Conservation (phyloP, 176 grass and related monocot species). For the Cymbopogon citratus region DNA sequence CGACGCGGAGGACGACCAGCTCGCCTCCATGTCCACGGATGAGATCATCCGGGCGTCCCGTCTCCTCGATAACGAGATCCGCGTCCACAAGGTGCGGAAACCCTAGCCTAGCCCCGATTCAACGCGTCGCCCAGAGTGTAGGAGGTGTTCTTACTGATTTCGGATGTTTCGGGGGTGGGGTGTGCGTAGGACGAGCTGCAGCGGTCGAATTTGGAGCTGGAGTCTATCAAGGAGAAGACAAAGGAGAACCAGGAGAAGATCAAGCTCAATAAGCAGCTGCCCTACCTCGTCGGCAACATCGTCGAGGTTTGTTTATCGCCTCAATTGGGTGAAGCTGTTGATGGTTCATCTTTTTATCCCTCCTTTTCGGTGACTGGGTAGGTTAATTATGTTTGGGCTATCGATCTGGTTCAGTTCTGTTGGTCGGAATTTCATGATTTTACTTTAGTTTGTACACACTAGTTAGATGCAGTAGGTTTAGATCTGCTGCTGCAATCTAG, state of each 20-base stretch:
- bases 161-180: not conserved
- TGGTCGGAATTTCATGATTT: not conserved
- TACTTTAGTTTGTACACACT: not conserved
- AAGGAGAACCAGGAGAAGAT: constrained; percentile 93
- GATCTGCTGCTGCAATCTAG: not conserved
- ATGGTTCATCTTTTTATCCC: not conserved
- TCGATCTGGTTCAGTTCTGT: not conserved
- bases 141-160: not conserved
- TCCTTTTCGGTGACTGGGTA: not conserved
- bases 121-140: not conserved
- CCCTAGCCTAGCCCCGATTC: not conserved
- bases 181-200: constrained; percentile 58
- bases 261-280: constrained; percentile 77
- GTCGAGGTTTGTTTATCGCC: constrained; percentile 46
- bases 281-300: constrained; percentile 80
- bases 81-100: constrained; percentile 57
- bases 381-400: not conserved
- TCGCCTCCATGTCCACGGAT: no score
- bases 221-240: constrained; percentile 63
- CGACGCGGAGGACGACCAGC: no score
- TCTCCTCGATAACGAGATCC: no score
- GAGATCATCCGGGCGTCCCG: no score
- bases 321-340: not conserved
- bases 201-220: constrained; percentile 58
- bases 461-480: not conserved